Percentiles rank a stretch among this genome's conserved stretches.
Evolutionary conservation across 1,284 basidiomycete genomes (phyloP).

Genomic region (Coniferiporia weirii): DNA sequence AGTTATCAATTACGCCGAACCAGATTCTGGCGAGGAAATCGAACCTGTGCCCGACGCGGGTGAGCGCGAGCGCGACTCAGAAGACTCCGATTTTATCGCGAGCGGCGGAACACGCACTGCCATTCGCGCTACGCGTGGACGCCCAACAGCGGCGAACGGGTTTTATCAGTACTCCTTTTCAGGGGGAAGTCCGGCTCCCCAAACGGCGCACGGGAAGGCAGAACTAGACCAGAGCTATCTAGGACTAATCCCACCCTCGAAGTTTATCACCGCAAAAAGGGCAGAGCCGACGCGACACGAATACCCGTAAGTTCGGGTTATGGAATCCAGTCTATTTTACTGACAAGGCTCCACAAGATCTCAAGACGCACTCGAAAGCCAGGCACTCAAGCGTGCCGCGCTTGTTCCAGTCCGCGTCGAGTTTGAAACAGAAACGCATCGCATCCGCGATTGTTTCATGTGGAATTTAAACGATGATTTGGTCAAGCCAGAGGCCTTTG

Average conservation of each 20-base stretch:
- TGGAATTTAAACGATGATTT: constrained; percentile 88
- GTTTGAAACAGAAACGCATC: constrained; percentile 86
- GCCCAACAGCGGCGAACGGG: constrained; percentile 35
- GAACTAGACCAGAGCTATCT: constrained; percentile 85
- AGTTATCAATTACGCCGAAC: constrained; percentile 84
- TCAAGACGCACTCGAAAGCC: constrained; percentile 57
- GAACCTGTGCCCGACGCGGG: constrained; percentile 55
- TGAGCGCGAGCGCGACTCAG: constrained; percentile 58
- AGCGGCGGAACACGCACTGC: constrained; percentile 46
- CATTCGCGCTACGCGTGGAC: constrained; percentile 33
- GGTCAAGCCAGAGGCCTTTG: constrained; percentile 81
- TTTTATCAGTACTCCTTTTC: constrained; percentile 26
- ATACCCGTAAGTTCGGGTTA: constrained; percentile 53
- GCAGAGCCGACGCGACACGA: constrained; percentile 61
- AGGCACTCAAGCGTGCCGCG: constrained; percentile 60
- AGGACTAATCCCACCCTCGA: constrained; percentile 78
- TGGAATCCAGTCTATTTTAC: background rate
- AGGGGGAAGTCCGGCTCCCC: constrained; percentile 24
- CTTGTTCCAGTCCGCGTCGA: constrained; percentile 93
- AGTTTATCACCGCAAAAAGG: constrained; percentile 63
- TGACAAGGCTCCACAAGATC: constrained; percentile 38
- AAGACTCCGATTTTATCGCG: constrained; percentile 62
- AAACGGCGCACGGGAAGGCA: constrained; percentile 28
- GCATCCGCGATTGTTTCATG: constrained; percentile 93
- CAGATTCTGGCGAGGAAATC: constrained; percentile 76